Conservation (phyloP, 306 rosid species). For the Begonia loranthoides region DNA sequence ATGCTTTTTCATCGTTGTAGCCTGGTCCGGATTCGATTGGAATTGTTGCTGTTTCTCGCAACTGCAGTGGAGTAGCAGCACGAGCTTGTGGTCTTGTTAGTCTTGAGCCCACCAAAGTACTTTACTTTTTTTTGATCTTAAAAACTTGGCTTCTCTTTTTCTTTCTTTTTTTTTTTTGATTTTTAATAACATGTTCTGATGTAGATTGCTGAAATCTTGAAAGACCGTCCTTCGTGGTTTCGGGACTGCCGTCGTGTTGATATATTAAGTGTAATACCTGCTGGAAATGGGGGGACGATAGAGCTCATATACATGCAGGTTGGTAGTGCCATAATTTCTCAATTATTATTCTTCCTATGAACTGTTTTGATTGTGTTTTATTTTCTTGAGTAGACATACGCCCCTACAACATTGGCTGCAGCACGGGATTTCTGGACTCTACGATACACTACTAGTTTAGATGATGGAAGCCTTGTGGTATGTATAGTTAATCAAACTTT, state of each 20-base stretch:
- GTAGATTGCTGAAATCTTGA: slow-evolving; percentile 88
- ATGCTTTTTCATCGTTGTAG: slow-evolving; percentile 14
- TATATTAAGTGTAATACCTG: slow-evolving; percentile 63
- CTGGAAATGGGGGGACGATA: slow-evolving; percentile 79
- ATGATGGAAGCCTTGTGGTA: slow-evolving; percentile 99
- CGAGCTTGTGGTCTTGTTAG: slow-evolving; percentile 99
- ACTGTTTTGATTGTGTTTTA: neutral
- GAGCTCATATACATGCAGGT: slow-evolving; percentile 98
- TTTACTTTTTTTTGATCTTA: neutral
- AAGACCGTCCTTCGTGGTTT: slow-evolving; percentile 86
- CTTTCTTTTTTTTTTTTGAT: neutral
- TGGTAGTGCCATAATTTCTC: neutral
- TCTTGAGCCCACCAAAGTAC: slow-evolving; percentile 91
- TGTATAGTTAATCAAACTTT: neutral
- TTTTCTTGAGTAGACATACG: slow-evolving; percentile 52
- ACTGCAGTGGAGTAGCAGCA: slow-evolving; percentile 90
- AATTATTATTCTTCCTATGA: neutral
- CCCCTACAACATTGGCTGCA: slow-evolving; percentile 93
- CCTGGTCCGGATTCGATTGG: slow-evolving; percentile 99
- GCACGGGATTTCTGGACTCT: slow-evolving; percentile 95
- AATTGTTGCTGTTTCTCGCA: slow-evolving; percentile 98
- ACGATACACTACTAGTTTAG: slow-evolving; percentile 74
- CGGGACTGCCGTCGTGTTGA: slow-evolving; percentile 87
- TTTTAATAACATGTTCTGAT: neutral
- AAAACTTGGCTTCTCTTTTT: too few relatives aligned